Conservation (phyloP, 2,329 filamentous ascomycete genomes). For the Pseudonectria foliicola region DNA sequence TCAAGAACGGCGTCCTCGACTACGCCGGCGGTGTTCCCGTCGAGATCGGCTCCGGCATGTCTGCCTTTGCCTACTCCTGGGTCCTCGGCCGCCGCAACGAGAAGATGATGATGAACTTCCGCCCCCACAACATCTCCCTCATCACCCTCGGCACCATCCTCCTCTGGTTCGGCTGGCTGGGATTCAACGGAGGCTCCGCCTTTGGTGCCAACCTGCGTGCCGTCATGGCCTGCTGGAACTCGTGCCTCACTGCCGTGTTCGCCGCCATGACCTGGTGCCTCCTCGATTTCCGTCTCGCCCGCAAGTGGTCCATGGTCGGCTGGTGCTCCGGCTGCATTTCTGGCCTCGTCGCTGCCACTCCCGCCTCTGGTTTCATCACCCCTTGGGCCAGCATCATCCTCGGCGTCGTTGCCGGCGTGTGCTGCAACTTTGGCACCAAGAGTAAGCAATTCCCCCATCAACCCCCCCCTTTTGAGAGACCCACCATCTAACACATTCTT, state of each 20-base stretch:
- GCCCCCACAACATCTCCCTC: constrained; percentile 95
- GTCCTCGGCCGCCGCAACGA: constrained; percentile 93
- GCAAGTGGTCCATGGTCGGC: constrained; percentile 82
- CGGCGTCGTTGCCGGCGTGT: constrained; percentile 58
- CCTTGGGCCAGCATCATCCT: constrained; percentile 61
- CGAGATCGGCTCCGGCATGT: constrained; percentile 91
- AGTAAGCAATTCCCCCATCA: constrained; percentile 18
- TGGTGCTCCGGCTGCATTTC: constrained; percentile 68
- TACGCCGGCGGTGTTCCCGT: constrained; percentile 96
- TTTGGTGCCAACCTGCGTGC: constrained; percentile 93
- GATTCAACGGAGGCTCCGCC: constrained; percentile 94
- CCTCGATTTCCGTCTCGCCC: constrained; percentile 88
- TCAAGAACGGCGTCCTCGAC: constrained; percentile 84
- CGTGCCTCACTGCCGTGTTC: constrained; percentile 87
- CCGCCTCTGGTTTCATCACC: constrained; percentile 60
- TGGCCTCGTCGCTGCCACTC: constrained; percentile 63
- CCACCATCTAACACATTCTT: constrained; percentile 7
- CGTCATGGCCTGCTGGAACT: constrained; percentile 97
- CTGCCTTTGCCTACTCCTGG: constrained; percentile 91
- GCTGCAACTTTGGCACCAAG: constrained; percentile 64
- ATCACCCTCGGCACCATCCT: constrained; percentile 93
- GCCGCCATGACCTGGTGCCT: constrained; percentile 89
- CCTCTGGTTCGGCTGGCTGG: constrained; percentile 98
- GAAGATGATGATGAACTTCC: constrained; percentile 99
- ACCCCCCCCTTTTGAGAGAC: background rate